phyloP scores from a whole-genome alignment of 768 basidiomycete genomes.

The Termitomyces heimii region DNA sequence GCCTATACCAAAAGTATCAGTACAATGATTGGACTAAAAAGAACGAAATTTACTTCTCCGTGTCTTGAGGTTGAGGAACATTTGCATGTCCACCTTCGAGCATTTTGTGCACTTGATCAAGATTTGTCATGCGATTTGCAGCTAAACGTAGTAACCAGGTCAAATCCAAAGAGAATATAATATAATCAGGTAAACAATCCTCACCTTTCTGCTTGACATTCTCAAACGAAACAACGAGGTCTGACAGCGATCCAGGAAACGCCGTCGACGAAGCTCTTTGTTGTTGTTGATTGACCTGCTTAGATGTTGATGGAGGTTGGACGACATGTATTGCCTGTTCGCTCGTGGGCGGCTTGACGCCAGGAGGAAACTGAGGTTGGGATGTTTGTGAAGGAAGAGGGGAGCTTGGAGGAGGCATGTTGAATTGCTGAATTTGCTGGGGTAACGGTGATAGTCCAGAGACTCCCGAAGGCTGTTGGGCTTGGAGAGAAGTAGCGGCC shows the following conservation, averaged over 20 bases:
- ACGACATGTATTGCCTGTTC: slow-evolving; percentile 36
- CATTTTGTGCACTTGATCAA: slow-evolving; percentile 88
- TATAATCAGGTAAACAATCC: slow-evolving; percentile 9
- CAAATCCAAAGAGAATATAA: background rate
- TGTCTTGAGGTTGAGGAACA: slow-evolving; percentile 90
- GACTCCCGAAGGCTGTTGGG: slow-evolving; percentile 22
- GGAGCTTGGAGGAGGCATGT: slow-evolving; percentile 19
- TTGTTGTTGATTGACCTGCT: slow-evolving; percentile 35
- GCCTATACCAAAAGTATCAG: slow-evolving; percentile 43
- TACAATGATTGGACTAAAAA: slow-evolving; percentile 1
- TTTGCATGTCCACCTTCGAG: slow-evolving; percentile 88
- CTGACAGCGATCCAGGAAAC: slow-evolving; percentile 83
- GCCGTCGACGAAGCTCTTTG: slow-evolving; percentile 33
- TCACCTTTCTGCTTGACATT: slow-evolving; percentile 93
- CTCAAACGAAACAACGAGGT: slow-evolving; percentile 92
- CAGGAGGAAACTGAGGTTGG: slow-evolving; percentile 64
- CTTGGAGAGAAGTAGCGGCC: slow-evolving; percentile 16
- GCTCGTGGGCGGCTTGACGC: slow-evolving; percentile 50
- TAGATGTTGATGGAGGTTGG: slow-evolving; percentile 49
- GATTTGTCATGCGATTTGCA: slow-evolving; percentile 79
- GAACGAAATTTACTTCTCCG: slow-evolving; percentile 68
- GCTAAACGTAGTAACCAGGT: slow-evolving; percentile 29
- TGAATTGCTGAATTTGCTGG: slow-evolving; percentile 34
- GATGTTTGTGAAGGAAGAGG: slow-evolving; percentile 40
- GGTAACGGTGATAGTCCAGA: slow-evolving; percentile 34